These are phyloP conservation scores for Nothophoma quercina DNA, from an alignment of 2,329 filamentous ascomycete species.

Conservation along the genomic window DNA sequence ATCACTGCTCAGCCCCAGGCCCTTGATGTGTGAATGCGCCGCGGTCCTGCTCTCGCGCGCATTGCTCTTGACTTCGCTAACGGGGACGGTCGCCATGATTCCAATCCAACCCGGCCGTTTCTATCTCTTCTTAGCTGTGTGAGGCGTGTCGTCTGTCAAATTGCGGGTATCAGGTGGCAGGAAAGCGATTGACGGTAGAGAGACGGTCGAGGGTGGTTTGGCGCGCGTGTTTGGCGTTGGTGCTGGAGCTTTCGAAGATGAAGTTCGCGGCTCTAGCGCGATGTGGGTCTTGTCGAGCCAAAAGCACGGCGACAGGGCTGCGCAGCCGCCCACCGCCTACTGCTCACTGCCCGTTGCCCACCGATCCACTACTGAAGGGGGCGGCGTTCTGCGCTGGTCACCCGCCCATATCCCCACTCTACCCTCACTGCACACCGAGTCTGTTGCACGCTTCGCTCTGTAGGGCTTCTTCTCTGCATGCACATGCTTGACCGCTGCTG, in stretches of 20 bases:
- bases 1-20: slow-evolving; percentile 83
- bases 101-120: too few relatives aligned
- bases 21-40: slow-evolving; percentile 97
- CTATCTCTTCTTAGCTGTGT: too few relatives aligned
- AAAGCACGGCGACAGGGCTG: neutral
- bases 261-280: slow-evolving; percentile 13
- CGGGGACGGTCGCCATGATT: slow-evolving; percentile 49
- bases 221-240: slow-evolving; percentile 1
- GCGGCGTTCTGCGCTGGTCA: too few relatives aligned
- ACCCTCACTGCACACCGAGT: too few relatives aligned
- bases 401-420: too few relatives aligned
- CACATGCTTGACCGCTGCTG: neutral
- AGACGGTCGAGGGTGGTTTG: neutral
- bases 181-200: neutral
- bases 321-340: too few relatives aligned
- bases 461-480: too few relatives aligned
- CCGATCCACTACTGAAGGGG: too few relatives aligned
- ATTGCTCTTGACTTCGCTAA: slow-evolving; percentile 91
- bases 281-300: neutral
- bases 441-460: too few relatives aligned
- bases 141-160: neutral
- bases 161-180: too few relatives aligned
- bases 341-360: too few relatives aligned
- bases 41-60: slow-evolving; percentile 93
- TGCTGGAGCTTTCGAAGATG: neutral